Conservation (phyloP, 352 stramenopile species). For the Globisporangium nodosum region DNA sequence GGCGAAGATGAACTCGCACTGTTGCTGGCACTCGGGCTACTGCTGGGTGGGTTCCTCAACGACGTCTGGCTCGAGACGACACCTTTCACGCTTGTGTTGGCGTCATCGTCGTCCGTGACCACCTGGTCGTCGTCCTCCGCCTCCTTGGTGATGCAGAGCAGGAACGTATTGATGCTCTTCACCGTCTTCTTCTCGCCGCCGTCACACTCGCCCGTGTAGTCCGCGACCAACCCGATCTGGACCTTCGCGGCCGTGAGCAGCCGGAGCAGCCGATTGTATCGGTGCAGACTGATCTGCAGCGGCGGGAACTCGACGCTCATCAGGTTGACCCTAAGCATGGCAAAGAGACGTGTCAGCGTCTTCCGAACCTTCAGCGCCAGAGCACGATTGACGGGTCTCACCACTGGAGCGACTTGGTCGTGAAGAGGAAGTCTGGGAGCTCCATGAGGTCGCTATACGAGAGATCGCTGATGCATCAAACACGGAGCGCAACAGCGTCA, state of each 20-base stretch:
- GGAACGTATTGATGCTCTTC: constrained; percentile 4
- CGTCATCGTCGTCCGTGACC: background rate
- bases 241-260: constrained; percentile 2
- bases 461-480: background rate
- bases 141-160: constrained; percentile 4
- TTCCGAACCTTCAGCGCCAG: background rate
- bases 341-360: background rate
- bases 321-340: constrained; percentile 2
- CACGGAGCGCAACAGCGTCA: too few species aligned
- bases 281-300: background rate
- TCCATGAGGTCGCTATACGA: background rate
- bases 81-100: background rate
- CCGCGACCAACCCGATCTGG: background rate
- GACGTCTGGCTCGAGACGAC: background rate
- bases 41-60: background rate
- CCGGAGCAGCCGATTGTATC: constrained; percentile 1
- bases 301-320: constrained; percentile 1
- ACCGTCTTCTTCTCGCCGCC: constrained; percentile 2
- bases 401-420: constrained; percentile 2
- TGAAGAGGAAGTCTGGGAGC: constrained; percentile 6
- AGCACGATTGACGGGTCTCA: background rate
- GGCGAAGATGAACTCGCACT: background rate
- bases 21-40: background rate
- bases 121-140: constrained; percentile 3
- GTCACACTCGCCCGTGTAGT: background rate